Evolutionary conservation across 2,329 filamentous ascomycete species (phyloP), one percentile per base, ranked within the genome.

Genomic region (Pseudophaeomoniella oleicola): DNA sequence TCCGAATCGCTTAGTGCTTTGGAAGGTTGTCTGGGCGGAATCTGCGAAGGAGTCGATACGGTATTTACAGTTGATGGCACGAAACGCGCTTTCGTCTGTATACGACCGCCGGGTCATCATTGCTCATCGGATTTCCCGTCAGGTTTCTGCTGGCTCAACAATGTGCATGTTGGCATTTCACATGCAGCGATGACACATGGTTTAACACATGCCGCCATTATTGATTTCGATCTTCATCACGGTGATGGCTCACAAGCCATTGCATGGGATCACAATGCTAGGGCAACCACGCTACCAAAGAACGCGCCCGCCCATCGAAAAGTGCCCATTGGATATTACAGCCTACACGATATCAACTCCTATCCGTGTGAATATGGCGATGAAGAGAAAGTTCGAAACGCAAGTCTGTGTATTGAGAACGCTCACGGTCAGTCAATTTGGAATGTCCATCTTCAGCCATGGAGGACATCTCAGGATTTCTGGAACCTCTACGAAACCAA

Each of bases 71-170:
- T 67, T 38, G 30, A 57, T 60, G 71, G 75, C 4, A 78, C 80
- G 15, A 75, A 71, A 32, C 75, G 85, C 38, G 86, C 87, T 0
- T 98, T 98, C 55, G 85, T 96, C 35, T 87, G 81, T 17, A 81
- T 96, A 35, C 77, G 90, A 19, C 90, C 90, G 3, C 90, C 90
- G 0, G 90, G 90, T 1, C 90, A 98, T 54, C 90, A 98, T 53
- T 98, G 90, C 59, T 94, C 88, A 2, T 75, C 84, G 3, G 75
- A 81, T 35, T 79, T 81, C 48, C 90, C 90, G 0, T 94, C 88
- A 2, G 90, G 90, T 0, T 98, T 98, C 54, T 98, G 90, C 62
- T 98, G 90, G 88, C 63, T 98, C 35, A 98, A 98, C 57, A 98
- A 98, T 53, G 86, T 98, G 1, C 88, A 96, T 52, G 84, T 98